Evolutionary conservation across 2,329 filamentous ascomycete species (phyloP).

Genomic region (Colletotrichum tropicicola): DNA sequence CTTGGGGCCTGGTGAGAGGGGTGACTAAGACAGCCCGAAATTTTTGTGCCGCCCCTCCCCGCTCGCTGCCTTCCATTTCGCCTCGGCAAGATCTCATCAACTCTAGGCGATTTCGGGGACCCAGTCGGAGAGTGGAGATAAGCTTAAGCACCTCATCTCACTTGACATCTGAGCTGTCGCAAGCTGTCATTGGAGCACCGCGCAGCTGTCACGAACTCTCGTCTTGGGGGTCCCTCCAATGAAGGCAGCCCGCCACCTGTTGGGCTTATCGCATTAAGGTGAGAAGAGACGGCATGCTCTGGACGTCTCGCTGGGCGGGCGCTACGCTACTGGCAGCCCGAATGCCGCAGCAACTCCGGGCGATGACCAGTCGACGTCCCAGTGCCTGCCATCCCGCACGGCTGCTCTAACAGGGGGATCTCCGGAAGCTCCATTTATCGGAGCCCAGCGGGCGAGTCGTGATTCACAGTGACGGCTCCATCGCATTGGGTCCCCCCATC

Average conservation of each 20-base stretch:
- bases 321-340: not conserved
- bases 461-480: conserved; percentile 25
- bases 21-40: not conserved
- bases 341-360: conserved; percentile 19
- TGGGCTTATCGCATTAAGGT: not conserved
- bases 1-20: no score
- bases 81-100: conserved; percentile 13
- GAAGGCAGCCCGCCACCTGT: not conserved
- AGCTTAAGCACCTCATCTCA: conserved; percentile 21
- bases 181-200: not conserved
- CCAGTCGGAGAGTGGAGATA: conserved; percentile 19
- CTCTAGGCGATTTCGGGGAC: conserved; percentile 14
- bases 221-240: not conserved
- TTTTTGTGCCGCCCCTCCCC: not conserved
- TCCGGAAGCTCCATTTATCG: conserved; percentile 28
- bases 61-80: not conserved
- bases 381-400: conserved; percentile 6
- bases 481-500: conserved; percentile 11
- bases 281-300: not conserved
- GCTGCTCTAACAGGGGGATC: conserved; percentile 10
- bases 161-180: conserved; percentile 17
- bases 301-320: not conserved
- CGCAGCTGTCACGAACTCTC: not conserved
- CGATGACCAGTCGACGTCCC: conserved; percentile 13
- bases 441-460: conserved; percentile 22